Base-by-base conservation (phyloP, 148 eudicot species). In the Rheum nobile region DNA sequence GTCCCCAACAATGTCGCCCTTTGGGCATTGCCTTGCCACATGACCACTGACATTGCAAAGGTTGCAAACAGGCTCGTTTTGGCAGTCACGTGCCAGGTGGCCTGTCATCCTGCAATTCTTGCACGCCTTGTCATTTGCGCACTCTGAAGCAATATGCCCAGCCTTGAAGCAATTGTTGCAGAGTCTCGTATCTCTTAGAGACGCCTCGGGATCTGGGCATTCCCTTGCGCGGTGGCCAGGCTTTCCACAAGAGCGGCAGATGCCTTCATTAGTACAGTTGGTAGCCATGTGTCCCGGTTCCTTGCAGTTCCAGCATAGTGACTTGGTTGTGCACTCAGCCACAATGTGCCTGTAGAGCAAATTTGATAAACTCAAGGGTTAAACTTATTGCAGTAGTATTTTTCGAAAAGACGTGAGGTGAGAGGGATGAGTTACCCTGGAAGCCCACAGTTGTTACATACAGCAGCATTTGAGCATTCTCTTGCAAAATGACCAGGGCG, bases 101-200 rank as follows among this genome's bases (percentile, higher is more conserved):
- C 97, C 98, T 0, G 91, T 89, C 78, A 88, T 91, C 86, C 97
- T 85, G 75, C 98, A 93, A 77, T 91, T 93, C 84, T 91, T 91
- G 90, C 91, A 93, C 17, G 96, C 98, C 85, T 89, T 94, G 65
- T 89, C 98, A 41, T 94, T 94, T n/a, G 97, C 89, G 61, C 98
- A 93, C 38, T 91, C 91, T 1, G 85, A 91, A 21, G 90, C 85
- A 73, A 91, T 72, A 68, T 94, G 98, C 9, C 97, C 98, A 77
- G 86, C 97, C 89, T 89, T 94, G 78, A 79, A 89, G 92, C 98
- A 94, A 79, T 91, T 94, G 79, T 89, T 91, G 88, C 98, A 94
- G 67, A 94, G 84, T 78, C 88, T 91, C 85, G 86, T 74, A 68
- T 94, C 98, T 1, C 94, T 97, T 43, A 90, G 96, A 37, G 90